These are phyloP conservation scores for Alternaria triticimaculans DNA, from an alignment of 2,329 filamentous ascomycete genomes.

Conservation along the genomic window DNA sequence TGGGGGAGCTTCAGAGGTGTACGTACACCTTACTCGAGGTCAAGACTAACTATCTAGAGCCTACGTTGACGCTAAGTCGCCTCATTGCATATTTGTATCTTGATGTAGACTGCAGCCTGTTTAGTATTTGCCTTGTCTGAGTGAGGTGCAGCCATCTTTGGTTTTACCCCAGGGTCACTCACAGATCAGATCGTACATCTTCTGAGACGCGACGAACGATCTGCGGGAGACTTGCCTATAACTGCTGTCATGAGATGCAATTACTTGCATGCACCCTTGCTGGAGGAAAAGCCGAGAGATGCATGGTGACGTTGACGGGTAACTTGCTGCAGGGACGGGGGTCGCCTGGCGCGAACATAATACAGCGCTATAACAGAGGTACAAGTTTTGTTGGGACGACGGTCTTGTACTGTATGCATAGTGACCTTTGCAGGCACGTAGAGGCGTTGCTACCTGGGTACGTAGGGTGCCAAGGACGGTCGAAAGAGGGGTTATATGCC, in stretches of 20 bases:
- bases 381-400: conserved; percentile 13
- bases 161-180: not conserved
- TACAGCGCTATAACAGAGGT: not conserved
- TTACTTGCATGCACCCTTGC: conserved; percentile 7
- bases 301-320: conserved; percentile 10
- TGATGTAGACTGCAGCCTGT: not conserved
- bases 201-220: not conserved
- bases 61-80: not conserved
- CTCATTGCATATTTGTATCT: not conserved
- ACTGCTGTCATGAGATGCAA: not conserved
- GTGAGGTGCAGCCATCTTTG: not conserved
- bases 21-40: not conserved
- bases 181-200: not conserved
- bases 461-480: not conserved
- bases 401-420: conserved; percentile 9
- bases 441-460: conserved; percentile 1
- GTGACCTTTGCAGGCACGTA: not conserved
- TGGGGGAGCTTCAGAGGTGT: not conserved
- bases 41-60: not conserved
- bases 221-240: not conserved
- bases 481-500: not conserved
- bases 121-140: not conserved
- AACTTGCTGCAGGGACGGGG: conserved; percentile 6
- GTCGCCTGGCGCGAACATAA: not conserved
- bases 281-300: conserved; percentile 1